These are phyloP conservation scores for Cutaneotrichosporon sp. DNA, from an alignment of 1,284 basidiomycete genomes.

Conservation along the genomic window DNA sequence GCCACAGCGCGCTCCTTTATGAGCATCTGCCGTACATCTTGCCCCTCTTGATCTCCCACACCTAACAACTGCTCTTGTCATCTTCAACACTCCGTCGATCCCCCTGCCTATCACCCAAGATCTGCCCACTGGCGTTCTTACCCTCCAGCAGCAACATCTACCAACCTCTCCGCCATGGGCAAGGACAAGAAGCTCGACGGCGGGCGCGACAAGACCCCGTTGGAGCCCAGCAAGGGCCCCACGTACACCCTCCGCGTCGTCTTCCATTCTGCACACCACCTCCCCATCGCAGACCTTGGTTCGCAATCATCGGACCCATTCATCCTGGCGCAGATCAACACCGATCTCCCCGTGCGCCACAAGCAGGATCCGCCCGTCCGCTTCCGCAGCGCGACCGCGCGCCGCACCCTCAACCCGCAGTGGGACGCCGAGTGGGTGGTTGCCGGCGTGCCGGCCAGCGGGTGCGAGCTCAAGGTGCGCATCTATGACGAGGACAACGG, in stretches of 20 bases:
- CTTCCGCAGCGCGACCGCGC: constrained; percentile 55
- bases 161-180: constrained; percentile 2
- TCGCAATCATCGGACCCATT: constrained; percentile 56
- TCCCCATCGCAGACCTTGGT: constrained; percentile 55
- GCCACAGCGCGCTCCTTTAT: no score
- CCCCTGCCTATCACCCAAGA: not conserved
- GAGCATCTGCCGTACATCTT: not conserved
- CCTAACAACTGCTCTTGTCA: no score
- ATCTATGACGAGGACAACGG: constrained; percentile 57
- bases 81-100: not conserved
- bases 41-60: no score
- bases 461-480: constrained; percentile 44
- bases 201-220: constrained; percentile 14
- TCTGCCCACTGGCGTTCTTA: not conserved
- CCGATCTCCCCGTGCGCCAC: constrained; percentile 11
- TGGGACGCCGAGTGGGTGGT: constrained; percentile 57
- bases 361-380: constrained; percentile 46
- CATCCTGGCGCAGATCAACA: constrained; percentile 46
- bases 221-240: constrained; percentile 20
- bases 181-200: constrained; percentile 13
- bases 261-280: constrained; percentile 54
- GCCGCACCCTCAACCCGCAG: constrained; percentile 51
- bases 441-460: constrained; percentile 53
- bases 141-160: not conserved
- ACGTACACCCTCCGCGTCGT: constrained; percentile 56